phyloP scores from a whole-genome alignment of 176 grass and related monocot genomes.

The Carex pumila region DNA sequence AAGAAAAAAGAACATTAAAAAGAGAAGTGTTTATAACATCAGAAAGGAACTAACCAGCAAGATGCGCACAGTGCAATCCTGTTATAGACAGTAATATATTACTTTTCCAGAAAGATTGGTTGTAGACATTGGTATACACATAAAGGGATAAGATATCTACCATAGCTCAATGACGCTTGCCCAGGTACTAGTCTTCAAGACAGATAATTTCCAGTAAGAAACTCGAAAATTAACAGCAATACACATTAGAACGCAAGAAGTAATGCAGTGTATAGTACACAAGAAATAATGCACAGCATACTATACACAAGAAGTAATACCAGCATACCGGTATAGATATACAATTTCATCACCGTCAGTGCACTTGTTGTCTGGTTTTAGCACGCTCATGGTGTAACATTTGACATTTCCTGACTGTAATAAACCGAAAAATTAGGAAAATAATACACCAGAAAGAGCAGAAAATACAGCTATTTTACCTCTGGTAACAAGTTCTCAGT shows the following conservation, averaged over 20 bases:
- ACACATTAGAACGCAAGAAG: neutral
- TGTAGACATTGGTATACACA: neutral
- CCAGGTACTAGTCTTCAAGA: slow-evolving; percentile 83
- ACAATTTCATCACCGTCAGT: slow-evolving; percentile 56
- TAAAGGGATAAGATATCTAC: slow-evolving; percentile 35
- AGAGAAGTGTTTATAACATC: slow-evolving; percentile 6
- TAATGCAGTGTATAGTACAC: slow-evolving; percentile 19
- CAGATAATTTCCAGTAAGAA: slow-evolving; percentile 19
- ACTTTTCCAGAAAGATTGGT: slow-evolving; percentile 7
- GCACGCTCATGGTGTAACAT: slow-evolving; percentile 79
- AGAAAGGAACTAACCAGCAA: slow-evolving; percentile 55
- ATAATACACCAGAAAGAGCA: slow-evolving; percentile 2
- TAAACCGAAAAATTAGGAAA: slow-evolving; percentile 5
- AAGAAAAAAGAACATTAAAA: neutral
- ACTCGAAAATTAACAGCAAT: slow-evolving; percentile 5
- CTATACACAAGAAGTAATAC: slow-evolving; percentile 6
- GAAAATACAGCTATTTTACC: slow-evolving; percentile 33
- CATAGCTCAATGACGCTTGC: slow-evolving; percentile 80
- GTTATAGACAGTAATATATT: slow-evolving; percentile 24
- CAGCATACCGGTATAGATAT: slow-evolving; percentile 72
- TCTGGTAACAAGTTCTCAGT: slow-evolving; percentile 60
- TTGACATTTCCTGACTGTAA: slow-evolving; percentile 88
- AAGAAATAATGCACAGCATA: slow-evolving; percentile 19
- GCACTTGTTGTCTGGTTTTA: slow-evolving; percentile 65
- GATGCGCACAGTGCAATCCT: slow-evolving; percentile 86